Evolutionary conservation across 2,329 filamentous ascomycete species (phyloP).

Genomic region (Aspergillus neotritici): DNA sequence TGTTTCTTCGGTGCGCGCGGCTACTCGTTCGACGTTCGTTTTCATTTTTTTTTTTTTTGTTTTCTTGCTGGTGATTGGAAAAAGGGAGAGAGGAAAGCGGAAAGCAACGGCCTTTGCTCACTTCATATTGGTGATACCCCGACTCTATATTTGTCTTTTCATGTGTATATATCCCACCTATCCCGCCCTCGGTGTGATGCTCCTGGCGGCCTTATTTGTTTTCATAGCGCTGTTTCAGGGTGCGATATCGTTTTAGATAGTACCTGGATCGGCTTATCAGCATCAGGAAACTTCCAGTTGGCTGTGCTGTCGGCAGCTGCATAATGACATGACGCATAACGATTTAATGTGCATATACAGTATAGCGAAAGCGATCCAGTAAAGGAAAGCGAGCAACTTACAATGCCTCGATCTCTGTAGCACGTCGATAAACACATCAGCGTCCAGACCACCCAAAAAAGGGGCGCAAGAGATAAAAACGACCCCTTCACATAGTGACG

Average conservation of each 20-base stretch:
- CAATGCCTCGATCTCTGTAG: conserved; percentile 80
- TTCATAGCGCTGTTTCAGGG: conserved; percentile 74
- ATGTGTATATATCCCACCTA: conserved; percentile 10
- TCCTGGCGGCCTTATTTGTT: conserved; percentile 23
- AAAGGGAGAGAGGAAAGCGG: conserved; percentile 17
- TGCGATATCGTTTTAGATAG: conserved; percentile 85
- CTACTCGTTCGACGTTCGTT: too few species aligned
- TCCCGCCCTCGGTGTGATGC: too few species aligned
- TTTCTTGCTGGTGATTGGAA: background rate
- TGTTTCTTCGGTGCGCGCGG: too few species aligned
- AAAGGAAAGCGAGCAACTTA: conserved; percentile 46
- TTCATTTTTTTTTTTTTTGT: too few species aligned
- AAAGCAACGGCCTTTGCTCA: conserved; percentile 26
- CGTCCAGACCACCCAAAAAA: background rate
- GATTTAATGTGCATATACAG: background rate
- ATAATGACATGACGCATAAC: conserved; percentile 17
- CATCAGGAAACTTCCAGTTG: conserved; percentile 14
- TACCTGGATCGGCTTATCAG: conserved; percentile 54
- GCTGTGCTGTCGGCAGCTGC: conserved; percentile 1
- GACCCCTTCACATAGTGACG: conserved; percentile 5
- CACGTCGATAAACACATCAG: conserved; percentile 3
- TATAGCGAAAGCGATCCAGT: background rate
- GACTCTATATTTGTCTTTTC: conserved; percentile 15
- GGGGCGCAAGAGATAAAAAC: background rate
- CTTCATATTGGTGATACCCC: conserved; percentile 38